A percentile compares a stretch with the other conserved stretches of the same genome.
Conservation (phyloP, 1,284 basidiomycete genomes). For the Fomitopsis palustris region DNA sequence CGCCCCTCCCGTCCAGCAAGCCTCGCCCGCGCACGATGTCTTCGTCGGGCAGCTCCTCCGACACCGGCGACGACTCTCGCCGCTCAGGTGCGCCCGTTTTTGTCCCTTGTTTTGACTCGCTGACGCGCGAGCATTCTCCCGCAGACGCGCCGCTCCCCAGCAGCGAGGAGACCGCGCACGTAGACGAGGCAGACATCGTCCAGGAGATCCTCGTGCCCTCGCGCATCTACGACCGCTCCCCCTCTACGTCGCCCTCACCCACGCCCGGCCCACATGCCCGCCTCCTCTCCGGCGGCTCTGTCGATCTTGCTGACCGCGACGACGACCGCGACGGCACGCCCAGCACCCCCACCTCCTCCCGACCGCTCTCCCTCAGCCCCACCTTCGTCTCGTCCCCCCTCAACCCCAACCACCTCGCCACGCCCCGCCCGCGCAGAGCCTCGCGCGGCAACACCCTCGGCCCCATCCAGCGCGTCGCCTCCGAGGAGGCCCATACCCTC, state of each 20-base stretch:
- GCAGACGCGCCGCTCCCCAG: not conserved
- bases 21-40: not conserved
- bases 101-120: not conserved
- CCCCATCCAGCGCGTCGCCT: conserved; percentile 25
- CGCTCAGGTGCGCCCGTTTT: not conserved
- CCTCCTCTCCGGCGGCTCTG: too few species aligned
- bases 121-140: not conserved
- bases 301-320: not conserved
- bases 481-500: conserved; percentile 45
- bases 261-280: not conserved
- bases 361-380: conserved; percentile 29
- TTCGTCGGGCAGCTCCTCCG: not conserved
- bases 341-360: not conserved
- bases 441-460: conserved; percentile 17
- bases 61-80: not conserved
- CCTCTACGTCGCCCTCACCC: not conserved
- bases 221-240: not conserved
- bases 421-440: conserved; percentile 23
- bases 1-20: not conserved
- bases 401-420: conserved; percentile 36
- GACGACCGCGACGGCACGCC: not conserved
- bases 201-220: not conserved
- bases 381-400: conserved; percentile 47
- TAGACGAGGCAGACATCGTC: not conserved
- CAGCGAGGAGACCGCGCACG: not conserved